These are phyloP conservation scores for Tricholoma furcatifolium DNA, from an alignment of 768 basidiomycete species.

Conservation along the genomic window DNA sequence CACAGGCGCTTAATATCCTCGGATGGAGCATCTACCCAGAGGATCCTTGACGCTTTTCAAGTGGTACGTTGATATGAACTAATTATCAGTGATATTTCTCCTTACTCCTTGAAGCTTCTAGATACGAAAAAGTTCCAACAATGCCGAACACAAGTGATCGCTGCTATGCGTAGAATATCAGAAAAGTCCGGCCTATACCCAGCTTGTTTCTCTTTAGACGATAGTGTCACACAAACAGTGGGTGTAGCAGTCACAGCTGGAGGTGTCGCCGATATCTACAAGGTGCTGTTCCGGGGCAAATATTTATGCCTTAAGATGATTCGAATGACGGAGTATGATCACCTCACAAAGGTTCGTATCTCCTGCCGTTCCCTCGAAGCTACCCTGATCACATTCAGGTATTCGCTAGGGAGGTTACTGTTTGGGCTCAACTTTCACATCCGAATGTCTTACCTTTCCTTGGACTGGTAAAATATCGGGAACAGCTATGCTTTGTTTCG, in stretches of 20 bases:
- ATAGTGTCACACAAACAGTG: not conserved
- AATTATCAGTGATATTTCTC: not conserved
- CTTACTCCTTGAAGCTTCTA: not conserved
- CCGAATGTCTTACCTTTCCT: conserved; percentile 31
- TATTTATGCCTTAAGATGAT: conserved; percentile 5
- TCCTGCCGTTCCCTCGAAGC: not conserved
- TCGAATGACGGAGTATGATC: not conserved
- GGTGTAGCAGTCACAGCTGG: not conserved
- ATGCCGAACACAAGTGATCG: conserved; percentile 2
- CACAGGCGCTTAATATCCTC: not conserved
- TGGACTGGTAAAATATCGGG: conserved; percentile 22
- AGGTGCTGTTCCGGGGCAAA: not conserved
- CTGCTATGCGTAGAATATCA: conserved; percentile 11
- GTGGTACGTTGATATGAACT: not conserved
- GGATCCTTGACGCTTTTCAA: conserved; percentile 7
- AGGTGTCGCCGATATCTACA: conserved; percentile 8
- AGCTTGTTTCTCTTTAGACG: not conserved
- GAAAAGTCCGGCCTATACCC: conserved; percentile 3
- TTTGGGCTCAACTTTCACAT: conserved; percentile 9
- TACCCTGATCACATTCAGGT: not conserved
- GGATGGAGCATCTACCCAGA: not conserved
- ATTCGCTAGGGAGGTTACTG: conserved; percentile 8
- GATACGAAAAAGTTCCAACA: not conserved
- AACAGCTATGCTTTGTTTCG: conserved; percentile 30
- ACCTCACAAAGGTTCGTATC: conserved; percentile 1